Conservation (phyloP, 345 rosid species). For the Lepidium didymum region DNA sequence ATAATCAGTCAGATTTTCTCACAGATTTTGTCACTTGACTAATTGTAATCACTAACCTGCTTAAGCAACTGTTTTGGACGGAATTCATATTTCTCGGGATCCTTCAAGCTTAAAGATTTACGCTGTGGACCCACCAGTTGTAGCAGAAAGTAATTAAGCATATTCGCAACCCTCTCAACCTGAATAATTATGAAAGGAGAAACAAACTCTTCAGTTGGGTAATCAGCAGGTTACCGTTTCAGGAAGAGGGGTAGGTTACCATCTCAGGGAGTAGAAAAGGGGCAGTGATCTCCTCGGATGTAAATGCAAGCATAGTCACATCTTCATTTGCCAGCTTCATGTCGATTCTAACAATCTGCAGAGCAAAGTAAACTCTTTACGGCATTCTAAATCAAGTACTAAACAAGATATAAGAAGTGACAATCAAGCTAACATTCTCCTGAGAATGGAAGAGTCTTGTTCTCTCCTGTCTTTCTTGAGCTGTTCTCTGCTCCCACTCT, state of each 20-base stretch:
- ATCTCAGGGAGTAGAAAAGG: slow-evolving; percentile 99
- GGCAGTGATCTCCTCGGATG: slow-evolving; percentile 87
- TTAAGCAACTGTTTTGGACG: slow-evolving; percentile 91
- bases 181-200: slow-evolving; percentile 23
- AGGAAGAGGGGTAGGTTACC: slow-evolving; percentile 36
- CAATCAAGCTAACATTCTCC: slow-evolving; percentile 66
- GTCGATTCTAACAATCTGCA: slow-evolving; percentile 85
- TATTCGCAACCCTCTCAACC: slow-evolving; percentile 96
- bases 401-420: not conserved
- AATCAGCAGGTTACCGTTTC: not conserved
- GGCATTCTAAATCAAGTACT: not conserved
- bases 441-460: slow-evolving; percentile 84
- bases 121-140: slow-evolving; percentile 98
- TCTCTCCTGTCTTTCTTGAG: slow-evolving; percentile 97
- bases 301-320: slow-evolving; percentile 87
- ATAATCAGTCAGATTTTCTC: not conserved
- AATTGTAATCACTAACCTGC: slow-evolving; percentile 49
- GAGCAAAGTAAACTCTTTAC: not conserved
- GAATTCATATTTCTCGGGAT: slow-evolving; percentile 95
- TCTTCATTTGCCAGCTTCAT: slow-evolving; percentile 99
- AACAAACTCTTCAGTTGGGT: not conserved
- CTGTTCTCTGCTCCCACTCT: slow-evolving; percentile 94
- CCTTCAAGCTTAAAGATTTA: slow-evolving; percentile 80
- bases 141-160: slow-evolving; percentile 93
- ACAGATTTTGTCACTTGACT: not conserved